These are phyloP conservation scores for Kuraishia floccosa DNA, from an alignment of 805 yeast species.

Conservation along the genomic window DNA sequence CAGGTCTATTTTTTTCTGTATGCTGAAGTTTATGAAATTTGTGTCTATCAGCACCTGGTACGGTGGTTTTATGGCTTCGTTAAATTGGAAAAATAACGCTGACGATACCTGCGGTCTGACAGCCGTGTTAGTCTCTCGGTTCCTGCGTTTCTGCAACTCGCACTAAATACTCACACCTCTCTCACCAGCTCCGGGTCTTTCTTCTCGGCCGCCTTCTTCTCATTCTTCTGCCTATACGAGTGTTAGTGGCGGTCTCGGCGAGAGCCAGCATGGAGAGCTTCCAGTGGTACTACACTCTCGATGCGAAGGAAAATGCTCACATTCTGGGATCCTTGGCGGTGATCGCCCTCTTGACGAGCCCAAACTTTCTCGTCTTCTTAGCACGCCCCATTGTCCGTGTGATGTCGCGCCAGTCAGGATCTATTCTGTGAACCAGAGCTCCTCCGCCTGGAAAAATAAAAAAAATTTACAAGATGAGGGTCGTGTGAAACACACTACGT, in stretches of 20 bases:
- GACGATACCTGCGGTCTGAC: slow-evolving; percentile 98
- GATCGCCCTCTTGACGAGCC: slow-evolving; percentile 77
- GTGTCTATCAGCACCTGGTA: slow-evolving; percentile 95
- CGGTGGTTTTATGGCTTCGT: slow-evolving; percentile 94
- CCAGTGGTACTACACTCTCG: background rate
- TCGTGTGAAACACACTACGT: no score
- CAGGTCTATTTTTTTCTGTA: slow-evolving; percentile 89
- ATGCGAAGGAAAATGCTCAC: slow-evolving; percentile 18
- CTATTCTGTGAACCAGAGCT: no score
- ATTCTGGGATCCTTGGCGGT: slow-evolving; percentile 60
- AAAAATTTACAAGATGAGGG: no score
- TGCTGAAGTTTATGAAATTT: slow-evolving; percentile 91
- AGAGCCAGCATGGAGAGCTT: no score
- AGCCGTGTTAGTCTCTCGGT: slow-evolving; percentile 23
- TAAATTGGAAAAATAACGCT: slow-evolving; percentile 89
- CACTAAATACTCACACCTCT: slow-evolving; percentile 25
- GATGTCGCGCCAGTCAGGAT: no score
- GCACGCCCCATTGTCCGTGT: slow-evolving; percentile 99
- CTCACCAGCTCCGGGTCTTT: slow-evolving; percentile 71
- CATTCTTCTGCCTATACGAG: slow-evolving; percentile 30
- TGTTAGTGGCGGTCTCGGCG: no score
- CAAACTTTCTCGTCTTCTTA: slow-evolving; percentile 93
- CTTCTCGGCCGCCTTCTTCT: slow-evolving; percentile 22
- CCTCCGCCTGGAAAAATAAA: no score
- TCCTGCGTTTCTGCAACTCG: background rate